These are phyloP conservation scores for Trametes coccinea DNA, from an alignment of 768 basidiomycete species.

Conservation along the genomic window DNA sequence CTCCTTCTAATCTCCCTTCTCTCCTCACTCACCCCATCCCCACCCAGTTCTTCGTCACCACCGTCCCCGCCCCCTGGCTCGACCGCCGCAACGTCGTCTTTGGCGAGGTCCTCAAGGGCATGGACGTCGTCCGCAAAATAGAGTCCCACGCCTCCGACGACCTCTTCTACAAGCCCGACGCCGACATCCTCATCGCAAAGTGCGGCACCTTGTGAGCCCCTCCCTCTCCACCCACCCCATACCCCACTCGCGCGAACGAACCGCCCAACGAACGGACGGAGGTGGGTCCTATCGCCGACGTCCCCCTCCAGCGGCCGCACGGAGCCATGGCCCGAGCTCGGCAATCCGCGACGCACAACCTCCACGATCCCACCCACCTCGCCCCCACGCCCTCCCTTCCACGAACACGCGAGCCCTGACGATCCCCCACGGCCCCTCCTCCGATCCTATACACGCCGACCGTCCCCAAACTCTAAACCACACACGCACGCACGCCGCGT, in stretches of 20 bases:
- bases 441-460: too few relatives aligned
- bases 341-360: too few relatives aligned
- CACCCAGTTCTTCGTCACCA: slow-evolving; percentile 43
- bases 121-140: slow-evolving; percentile 40
- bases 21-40: not conserved
- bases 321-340: too few relatives aligned
- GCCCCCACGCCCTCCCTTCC: too few relatives aligned
- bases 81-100: slow-evolving; percentile 47
- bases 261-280: not conserved
- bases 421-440: too few relatives aligned
- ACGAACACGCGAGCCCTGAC: too few relatives aligned
- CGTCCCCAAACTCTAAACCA: too few relatives aligned
- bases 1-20: not conserved
- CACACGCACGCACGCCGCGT: too few relatives aligned
- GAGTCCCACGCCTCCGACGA: slow-evolving; percentile 34
- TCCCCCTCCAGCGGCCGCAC: too few relatives aligned
- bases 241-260: not conserved
- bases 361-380: too few relatives aligned
- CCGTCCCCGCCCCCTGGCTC: slow-evolving; percentile 39
- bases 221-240: not conserved
- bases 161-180: slow-evolving; percentile 32
- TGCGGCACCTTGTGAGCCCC: slow-evolving; percentile 18
- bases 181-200: slow-evolving; percentile 28
- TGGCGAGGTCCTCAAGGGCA: slow-evolving; percentile 42
- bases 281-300: too few relatives aligned